Base-by-base conservation (phyloP, 306 rosid species). In the Cucurbita maxima region DNA sequence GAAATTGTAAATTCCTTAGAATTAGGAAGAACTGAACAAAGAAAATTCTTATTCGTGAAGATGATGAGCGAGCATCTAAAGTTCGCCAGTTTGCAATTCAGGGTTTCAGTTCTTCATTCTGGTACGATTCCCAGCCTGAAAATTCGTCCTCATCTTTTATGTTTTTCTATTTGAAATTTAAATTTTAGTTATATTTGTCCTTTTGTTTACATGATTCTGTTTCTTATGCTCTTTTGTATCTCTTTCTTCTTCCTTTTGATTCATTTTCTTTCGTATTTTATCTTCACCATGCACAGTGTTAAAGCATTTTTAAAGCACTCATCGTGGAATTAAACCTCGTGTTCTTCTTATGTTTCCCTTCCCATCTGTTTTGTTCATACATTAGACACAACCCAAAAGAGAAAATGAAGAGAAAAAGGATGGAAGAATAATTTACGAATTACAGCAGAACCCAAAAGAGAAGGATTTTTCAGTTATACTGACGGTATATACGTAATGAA, bases 11-110 rank as follows among this genome's bases (percentile, higher is more conserved):
- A 74, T 79, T 79, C 76, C 63, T 79, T 38, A 13, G 75, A 76
- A 83, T 76, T 82, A 84, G 54, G 82, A 76, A 75, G 79, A 58
- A 56, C 58, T 78, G 52, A 66, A 64, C 57, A 74, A 53, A 83
- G 63, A 72, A 19, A 5, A 40, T 7, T 40, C 50, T 37, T n/a
- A 64, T 64, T 64, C n/a, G 10, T 10, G 53, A 66, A 64, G 52
- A 64, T 9, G 34, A 64, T 8, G 16, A 43, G 8, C 47, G 3
- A 43, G 47, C 51, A 62, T n/a, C 22, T 43, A 9, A 5, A 64
- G 41, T 64, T 64, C 71, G 36, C 19, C 72, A 10, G 71, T 64
- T 64, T 64, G 66, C 66, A 30, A 34, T 44, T 5, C 19, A 34
- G 19, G 66, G 8, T 59, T 59, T 59, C 66, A 34, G 20, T 36